Base-by-base conservation (phyloP, 2,329 filamentous ascomycete genomes). In the Lojkania enalia region DNA sequence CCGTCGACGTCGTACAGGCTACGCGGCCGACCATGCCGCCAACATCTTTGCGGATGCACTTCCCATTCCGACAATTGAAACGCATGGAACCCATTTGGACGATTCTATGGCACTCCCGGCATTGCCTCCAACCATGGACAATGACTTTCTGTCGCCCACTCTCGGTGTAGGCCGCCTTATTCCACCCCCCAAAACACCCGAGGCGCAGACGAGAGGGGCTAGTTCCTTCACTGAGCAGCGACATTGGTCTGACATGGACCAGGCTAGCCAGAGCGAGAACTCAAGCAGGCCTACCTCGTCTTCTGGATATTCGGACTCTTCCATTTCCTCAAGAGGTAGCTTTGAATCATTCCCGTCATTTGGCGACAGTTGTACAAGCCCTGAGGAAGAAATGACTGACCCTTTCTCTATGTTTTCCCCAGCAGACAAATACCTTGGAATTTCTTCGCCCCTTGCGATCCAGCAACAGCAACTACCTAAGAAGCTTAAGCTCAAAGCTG, bases 261-360 rank as follows among this genome's bases (percentile, higher is more conserved):
- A 55, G 12, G 49, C 56, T 54, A 54, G 51, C 38, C 62, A 59
- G 30, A 74, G 71, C 20, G 71, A 75, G 37, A 66, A 68, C 16
- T 76, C 82, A 38, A 71, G 72, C 55, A 76, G 83, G 32, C 78
- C 82, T 3, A 73, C 74, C 5, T 85, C 83, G 2, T 75, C 78
- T 3, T 84, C 81, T 2, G 75, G 77, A 44, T 73, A 78, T 33
- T 85, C 82, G 2, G 79, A 85, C 59, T 85, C 83, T 0, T 85
- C 83, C 2, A 65, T 79, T 14, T 83, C 81, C 11, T 85, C 83
- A 0, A 74, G 75, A 38, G 79, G 77, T 54, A 84, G 80, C 16
- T 74, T 76, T 38, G 71, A 74, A 13, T 82, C 80, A 2, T 77
- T 77, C 46, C 75, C 75, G n/a, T 82, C 81, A 5, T 69, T 80